Evolutionary conservation across 139 green algal species (phyloP).

Genomic region (Tetraselmis chui): DNA sequence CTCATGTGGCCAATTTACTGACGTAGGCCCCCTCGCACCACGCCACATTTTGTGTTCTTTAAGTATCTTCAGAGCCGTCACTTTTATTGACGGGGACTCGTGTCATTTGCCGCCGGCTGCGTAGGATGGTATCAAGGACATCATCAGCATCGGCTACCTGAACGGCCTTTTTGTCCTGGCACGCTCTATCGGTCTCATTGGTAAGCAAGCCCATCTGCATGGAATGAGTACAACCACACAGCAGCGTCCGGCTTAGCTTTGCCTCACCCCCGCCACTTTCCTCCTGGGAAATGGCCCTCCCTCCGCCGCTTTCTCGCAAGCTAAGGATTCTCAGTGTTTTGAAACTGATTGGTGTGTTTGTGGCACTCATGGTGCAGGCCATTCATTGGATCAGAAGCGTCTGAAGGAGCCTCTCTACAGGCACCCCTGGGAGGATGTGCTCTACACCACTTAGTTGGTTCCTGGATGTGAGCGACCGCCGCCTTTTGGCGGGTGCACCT

Average conservation of each 20-base stretch:
- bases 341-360: slow-evolving; percentile 6
- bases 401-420: slow-evolving; percentile 75
- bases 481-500: too few species aligned
- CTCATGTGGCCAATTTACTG: slow-evolving; percentile 40
- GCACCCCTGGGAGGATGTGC: slow-evolving; percentile 61
- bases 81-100: slow-evolving; percentile 12
- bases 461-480: too few species aligned
- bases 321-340: slow-evolving; percentile 17
- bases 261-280: too few species aligned
- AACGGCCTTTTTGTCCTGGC: slow-evolving; percentile 93
- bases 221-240: too few species aligned
- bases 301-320: not conserved
- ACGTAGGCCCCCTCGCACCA: too few species aligned
- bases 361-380: slow-evolving; percentile 27
- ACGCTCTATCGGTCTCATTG: slow-evolving; percentile 87
- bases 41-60: too few species aligned
- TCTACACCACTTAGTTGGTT: slow-evolving; percentile 50
- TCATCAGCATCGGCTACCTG: slow-evolving; percentile 81
- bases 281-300: not conserved
- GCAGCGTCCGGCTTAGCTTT: too few species aligned
- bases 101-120: not conserved
- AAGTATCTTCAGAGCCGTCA: too few species aligned
- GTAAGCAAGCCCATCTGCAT: not conserved
- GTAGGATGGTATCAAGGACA: slow-evolving; percentile 57
- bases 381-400: slow-evolving; percentile 89